phyloP scores from a whole-genome alignment of 306 rosid genomes.

The Cucumis hystrix region DNA sequence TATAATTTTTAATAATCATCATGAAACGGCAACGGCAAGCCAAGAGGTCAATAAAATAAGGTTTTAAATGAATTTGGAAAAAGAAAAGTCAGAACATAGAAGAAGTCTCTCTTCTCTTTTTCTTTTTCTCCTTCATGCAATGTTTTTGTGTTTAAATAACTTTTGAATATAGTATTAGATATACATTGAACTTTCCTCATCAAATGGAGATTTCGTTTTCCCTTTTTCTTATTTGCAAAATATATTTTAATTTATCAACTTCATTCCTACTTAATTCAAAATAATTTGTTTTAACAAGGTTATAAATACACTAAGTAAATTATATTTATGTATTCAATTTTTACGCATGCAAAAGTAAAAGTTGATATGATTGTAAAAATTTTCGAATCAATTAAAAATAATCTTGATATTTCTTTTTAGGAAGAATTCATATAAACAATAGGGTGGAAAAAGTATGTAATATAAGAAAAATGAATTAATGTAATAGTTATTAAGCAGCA shows the following conservation, averaged over 20 bases:
- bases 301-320: no score
- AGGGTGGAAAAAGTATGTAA: background rate
- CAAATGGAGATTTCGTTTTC: background rate
- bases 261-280: no score
- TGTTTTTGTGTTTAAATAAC: background rate
- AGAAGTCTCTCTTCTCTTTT: background rate
- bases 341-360: no score
- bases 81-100: slow-evolving; percentile 2
- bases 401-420: background rate
- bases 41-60: background rate
- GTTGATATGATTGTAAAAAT: no score
- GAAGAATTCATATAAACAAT: background rate
- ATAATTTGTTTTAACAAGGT: no score
- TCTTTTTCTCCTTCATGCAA: background rate
- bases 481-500: background rate
- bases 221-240: background rate
- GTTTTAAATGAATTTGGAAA: background rate
- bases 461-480: background rate
- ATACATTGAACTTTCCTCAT: slow-evolving; percentile 17
- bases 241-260: no score
- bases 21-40: slow-evolving; percentile 1
- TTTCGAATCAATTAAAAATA: no score
- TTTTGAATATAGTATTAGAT: background rate
- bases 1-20: background rate
- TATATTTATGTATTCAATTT: no score